Conservation (phyloP, 345 rosid species). For the Lepidium aucheri region DNA sequence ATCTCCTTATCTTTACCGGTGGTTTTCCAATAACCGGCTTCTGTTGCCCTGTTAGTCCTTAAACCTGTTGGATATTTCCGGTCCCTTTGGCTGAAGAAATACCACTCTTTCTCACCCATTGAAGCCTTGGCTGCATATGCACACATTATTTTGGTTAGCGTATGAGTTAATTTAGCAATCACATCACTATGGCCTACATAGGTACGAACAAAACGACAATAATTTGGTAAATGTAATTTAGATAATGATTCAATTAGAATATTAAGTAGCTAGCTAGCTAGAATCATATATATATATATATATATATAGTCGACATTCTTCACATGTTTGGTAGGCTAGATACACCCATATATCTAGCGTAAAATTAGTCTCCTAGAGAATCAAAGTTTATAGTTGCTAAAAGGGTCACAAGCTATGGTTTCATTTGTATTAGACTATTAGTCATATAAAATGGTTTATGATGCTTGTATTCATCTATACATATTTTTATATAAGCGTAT, state of each 20-base stretch:
- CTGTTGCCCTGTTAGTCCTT: conserved; percentile 90
- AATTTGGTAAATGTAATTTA: neutral
- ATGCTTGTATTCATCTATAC: neutral
- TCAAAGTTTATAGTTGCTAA: neutral
- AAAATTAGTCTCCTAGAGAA: neutral
- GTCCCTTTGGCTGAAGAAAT: conserved; percentile 80
- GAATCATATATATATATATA: neutral
- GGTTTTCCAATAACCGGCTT: conserved; percentile 96
- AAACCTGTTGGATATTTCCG: conserved; percentile 94
- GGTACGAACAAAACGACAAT: neutral
- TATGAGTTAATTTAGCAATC: neutral
- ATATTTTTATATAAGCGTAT: neutral
- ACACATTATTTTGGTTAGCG: neutral
- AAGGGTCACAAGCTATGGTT: neutral
- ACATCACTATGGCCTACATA: neutral
- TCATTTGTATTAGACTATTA: neutral
- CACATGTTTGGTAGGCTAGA: conserved; percentile 30
- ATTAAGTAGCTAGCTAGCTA: neutral
- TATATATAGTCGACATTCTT: neutral
- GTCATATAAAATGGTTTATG: neutral
- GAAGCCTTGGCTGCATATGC: conserved; percentile 62
- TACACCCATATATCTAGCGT: conserved; percentile 9
- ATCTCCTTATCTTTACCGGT: conserved; percentile 90
- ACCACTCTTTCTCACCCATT: conserved; percentile 99
- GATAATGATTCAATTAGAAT: neutral